Percentiles rank a stretch among this genome's conserved stretches.
phyloP scores from a whole-genome alignment of 1,139 yeast genomes.

The Pichia kudriavzevii region DNA sequence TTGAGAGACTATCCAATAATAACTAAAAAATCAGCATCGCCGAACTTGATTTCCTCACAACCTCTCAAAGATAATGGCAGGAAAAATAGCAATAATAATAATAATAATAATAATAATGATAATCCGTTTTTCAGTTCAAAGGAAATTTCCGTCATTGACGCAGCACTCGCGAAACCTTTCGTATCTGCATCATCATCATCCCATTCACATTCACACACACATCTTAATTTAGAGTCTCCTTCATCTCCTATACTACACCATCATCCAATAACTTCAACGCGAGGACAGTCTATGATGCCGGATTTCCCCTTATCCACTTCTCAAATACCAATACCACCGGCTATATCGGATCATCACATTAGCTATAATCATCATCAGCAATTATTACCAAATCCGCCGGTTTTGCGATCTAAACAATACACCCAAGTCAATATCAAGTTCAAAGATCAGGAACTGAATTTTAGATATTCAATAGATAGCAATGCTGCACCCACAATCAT shows the following conservation, averaged over 20 bases:
- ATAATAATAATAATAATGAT: background rate
- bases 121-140: slow-evolving; percentile 5
- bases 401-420: slow-evolving; percentile 14
- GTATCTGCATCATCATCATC: background rate
- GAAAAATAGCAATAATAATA: background rate
- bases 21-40: slow-evolving; percentile 14
- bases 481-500: slow-evolving; percentile 63
- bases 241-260: too few relatives aligned
- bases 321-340: slow-evolving; percentile 16
- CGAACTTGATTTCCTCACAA: background rate
- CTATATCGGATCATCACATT: slow-evolving; percentile 4
- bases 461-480: slow-evolving; percentile 50
- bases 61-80: background rate
- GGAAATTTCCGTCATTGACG: slow-evolving; percentile 14
- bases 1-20: slow-evolving; percentile 58
- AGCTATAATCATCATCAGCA: too few relatives aligned
- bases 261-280: too few relatives aligned
- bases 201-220: slow-evolving; percentile 1
- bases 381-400: slow-evolving; percentile 10
- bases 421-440: slow-evolving; percentile 38
- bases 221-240: background rate
- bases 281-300: too few relatives aligned
- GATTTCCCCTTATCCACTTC: slow-evolving; percentile 17
- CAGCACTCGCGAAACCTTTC: slow-evolving; percentile 15
- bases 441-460: slow-evolving; percentile 38